phyloP scores from a whole-genome alignment of 306 rosid species.

The Albizia julibrissin region DNA sequence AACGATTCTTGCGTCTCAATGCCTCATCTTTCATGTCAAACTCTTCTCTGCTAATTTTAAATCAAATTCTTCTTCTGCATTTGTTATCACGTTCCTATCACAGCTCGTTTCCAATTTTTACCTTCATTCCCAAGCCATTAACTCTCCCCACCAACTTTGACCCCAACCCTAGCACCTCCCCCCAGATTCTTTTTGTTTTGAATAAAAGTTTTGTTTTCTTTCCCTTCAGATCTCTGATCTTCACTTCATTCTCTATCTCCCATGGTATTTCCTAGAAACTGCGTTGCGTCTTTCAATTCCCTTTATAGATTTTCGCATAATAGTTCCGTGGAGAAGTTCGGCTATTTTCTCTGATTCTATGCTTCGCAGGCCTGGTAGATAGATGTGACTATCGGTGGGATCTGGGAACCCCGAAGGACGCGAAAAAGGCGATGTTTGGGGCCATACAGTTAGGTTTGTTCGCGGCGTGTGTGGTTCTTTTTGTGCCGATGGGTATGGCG shows the following conservation, averaged over 20 bases:
- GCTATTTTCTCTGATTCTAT: background rate
- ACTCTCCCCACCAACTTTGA: conserved; percentile 47
- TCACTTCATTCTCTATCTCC: background rate
- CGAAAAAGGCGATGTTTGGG: conserved; percentile 56
- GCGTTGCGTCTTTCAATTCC: background rate
- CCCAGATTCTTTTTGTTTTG: background rate
- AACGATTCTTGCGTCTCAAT: conserved; percentile 11
- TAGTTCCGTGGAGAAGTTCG: background rate
- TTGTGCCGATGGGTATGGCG: conserved; percentile 98
- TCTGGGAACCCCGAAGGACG: conserved; percentile 13
- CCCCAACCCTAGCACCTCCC: conserved; percentile 23
- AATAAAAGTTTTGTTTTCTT: background rate
- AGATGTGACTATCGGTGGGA: conserved; percentile 37
- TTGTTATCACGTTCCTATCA: conserved; percentile 48
- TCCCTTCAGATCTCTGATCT: conserved; percentile 38
- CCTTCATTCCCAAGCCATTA: conserved; percentile 47
- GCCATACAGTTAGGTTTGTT: conserved; percentile 72
- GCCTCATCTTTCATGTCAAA: background rate
- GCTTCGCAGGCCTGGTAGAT: background rate
- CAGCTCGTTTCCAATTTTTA: conserved; percentile 6
- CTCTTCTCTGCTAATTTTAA: background rate
- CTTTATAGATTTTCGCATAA: background rate
- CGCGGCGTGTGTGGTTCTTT: conserved; percentile 84
- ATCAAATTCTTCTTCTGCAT: conserved; percentile 9
- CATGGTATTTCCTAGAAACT: background rate